Percentiles rank a stretch among this genome's conserved stretches.
phyloP scores from a whole-genome alignment of 148 eudicot species.

The Rhododendron griersonianum region DNA sequence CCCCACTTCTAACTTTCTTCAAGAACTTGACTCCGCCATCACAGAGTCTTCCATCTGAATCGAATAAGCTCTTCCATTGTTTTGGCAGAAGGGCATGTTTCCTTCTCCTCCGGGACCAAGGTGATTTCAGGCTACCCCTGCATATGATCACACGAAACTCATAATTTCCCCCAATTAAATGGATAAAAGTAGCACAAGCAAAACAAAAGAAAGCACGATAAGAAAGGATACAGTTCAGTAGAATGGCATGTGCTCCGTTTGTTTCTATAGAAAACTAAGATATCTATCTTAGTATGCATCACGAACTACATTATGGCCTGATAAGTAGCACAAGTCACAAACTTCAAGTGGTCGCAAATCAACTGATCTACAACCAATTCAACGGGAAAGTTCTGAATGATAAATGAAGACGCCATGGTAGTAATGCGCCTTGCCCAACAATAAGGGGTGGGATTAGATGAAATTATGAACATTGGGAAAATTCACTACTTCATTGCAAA shows the following conservation, averaged over 20 bases:
- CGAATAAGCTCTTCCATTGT: constrained; percentile 58
- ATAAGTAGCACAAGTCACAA: not conserved
- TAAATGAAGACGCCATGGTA: not conserved
- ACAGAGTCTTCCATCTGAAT: constrained; percentile 49
- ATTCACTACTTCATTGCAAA: not conserved
- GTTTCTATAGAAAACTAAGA: not conserved
- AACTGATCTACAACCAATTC: not conserved
- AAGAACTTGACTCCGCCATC: constrained; percentile 67
- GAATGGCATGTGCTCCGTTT: not conserved
- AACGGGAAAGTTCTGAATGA: not conserved
- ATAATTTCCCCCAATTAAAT: not conserved
- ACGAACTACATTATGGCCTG: not conserved
- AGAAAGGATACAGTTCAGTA: not conserved
- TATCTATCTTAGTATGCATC: not conserved
- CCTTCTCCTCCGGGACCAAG: constrained; percentile 67
- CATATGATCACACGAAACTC: not conserved
- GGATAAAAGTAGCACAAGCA: not conserved
- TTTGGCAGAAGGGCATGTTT: constrained; percentile 53
- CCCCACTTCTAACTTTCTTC: constrained; percentile 74
- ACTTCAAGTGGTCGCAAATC: not conserved
- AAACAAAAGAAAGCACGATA: not conserved
- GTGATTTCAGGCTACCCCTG: constrained; percentile 62
- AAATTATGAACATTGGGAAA: not conserved
- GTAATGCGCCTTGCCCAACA: not conserved
- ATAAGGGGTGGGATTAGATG: not conserved